A percentile compares a stretch with the other conserved stretches of the same genome.
phyloP scores from a whole-genome alignment of 179 eudicot genomes.

The Silene noctiflora region DNA sequence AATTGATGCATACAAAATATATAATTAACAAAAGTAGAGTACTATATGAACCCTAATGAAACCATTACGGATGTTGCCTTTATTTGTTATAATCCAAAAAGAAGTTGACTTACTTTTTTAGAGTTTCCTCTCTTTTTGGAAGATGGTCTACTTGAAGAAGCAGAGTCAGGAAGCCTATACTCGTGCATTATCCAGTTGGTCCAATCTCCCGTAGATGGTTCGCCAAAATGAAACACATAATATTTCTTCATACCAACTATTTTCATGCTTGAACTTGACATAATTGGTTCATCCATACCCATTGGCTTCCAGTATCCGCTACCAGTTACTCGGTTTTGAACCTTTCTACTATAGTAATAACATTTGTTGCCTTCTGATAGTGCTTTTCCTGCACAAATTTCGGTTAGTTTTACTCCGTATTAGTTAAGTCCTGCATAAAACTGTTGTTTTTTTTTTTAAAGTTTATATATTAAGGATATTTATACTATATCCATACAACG shows the following conservation, averaged over 20 bases:
- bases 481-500: no score
- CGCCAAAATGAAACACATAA: conserved; percentile 56
- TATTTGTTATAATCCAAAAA: neutral
- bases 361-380: conserved; percentile 69
- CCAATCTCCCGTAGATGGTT: conserved; percentile 44
- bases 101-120: conserved; percentile 22
- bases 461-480: no score
- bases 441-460: no score
- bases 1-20: no score
- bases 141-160: conserved; percentile 38
- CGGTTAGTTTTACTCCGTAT: neutral
- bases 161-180: conserved; percentile 52
- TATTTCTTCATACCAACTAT: conserved; percentile 58
- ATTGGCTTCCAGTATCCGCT: conserved; percentile 72
- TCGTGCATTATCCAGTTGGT: conserved; percentile 92
- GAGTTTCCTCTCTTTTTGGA: conserved; percentile 43
- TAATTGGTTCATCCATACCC: conserved; percentile 63
- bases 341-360: conserved; percentile 76
- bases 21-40: no score
- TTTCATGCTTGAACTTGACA: conserved; percentile 31
- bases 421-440: no score
- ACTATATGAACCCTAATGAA: no score
- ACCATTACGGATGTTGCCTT: no score
- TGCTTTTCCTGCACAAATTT: conserved; percentile 59
- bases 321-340: conserved; percentile 42